These are phyloP conservation scores for Coniochaeta ligniaria DNA, from an alignment of 2,329 filamentous ascomycete genomes.

Conservation along the genomic window DNA sequence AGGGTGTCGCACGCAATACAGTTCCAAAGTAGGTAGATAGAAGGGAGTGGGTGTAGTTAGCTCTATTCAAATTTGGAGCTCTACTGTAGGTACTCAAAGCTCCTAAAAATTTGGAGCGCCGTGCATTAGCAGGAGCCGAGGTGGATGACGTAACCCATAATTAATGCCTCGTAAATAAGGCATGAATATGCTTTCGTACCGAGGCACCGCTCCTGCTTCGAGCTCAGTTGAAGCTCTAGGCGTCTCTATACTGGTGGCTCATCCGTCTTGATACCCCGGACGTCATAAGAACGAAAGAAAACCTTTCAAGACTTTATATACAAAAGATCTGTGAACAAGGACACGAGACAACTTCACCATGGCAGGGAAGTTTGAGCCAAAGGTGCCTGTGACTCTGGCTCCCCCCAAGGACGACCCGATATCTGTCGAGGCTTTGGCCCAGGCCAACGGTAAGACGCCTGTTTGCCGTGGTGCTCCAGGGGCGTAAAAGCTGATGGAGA, in stretches of 20 bases:
- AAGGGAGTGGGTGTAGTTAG: no score
- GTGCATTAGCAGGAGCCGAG: neutral
- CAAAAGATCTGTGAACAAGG: no score
- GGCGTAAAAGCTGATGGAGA: neutral
- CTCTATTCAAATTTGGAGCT: no score
- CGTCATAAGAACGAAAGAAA: no score
- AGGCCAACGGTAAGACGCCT: conserved; percentile 65
- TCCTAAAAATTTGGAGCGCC: no score
- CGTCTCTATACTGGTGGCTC: no score
- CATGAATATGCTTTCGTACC: neutral
- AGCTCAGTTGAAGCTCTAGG: no score
- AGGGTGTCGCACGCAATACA: neutral
- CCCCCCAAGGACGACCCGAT: conserved; percentile 87
- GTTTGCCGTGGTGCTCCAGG: neutral
- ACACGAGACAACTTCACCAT: conserved; percentile 29
- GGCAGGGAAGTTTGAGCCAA: conserved; percentile 69
- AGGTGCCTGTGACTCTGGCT: conserved; percentile 65
- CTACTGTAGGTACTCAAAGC: no score
- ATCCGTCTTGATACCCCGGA: no score
- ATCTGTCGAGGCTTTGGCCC: conserved; percentile 67
- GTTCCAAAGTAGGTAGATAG: no score
- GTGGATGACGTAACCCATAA: neutral
- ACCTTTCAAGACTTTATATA: no score
- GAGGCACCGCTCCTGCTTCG: no score
- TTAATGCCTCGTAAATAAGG: neutral